Percentiles rank a stretch among this genome's conserved stretches.
Evolutionary conservation across 768 basidiomycete genomes (phyloP).

Genomic region (Leccinum rimulosum): DNA sequence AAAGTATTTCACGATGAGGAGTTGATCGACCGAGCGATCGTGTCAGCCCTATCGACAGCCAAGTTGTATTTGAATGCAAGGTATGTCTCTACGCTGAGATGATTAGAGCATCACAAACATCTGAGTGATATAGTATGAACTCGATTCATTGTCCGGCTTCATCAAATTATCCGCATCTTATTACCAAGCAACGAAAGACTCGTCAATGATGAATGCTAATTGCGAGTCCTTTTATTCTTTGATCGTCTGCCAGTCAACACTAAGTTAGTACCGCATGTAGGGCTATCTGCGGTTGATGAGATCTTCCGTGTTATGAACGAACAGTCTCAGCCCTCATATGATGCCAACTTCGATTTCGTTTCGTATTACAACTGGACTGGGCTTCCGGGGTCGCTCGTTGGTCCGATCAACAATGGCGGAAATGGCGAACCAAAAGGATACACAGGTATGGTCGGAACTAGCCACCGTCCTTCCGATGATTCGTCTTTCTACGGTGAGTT

Average conservation of each 20-base stretch:
- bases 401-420: conserved; percentile 62
- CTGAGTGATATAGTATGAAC: conserved; percentile 53
- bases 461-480: conserved; percentile 77
- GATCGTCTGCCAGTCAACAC: background rate
- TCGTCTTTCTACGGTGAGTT: conserved; percentile 58
- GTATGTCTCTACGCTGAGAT: conserved; percentile 31
- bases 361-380: conserved; percentile 86
- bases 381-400: conserved; percentile 53
- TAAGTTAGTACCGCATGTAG: conserved; percentile 32
- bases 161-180: conserved; percentile 74
- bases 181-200: conserved; percentile 67
- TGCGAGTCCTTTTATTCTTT: conserved; percentile 41
- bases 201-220: conserved; percentile 67
- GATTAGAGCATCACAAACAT: background rate
- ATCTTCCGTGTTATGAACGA: conserved; percentile 76
- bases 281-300: conserved; percentile 64
- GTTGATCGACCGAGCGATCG: background rate
- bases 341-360: conserved; percentile 66
- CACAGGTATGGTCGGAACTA: conserved; percentile 73
- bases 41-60: conserved; percentile 60
- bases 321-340: conserved; percentile 71
- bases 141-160: conserved; percentile 78
- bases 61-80: conserved; percentile 82
- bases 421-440: conserved; percentile 76
- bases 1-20: background rate